A percentile compares a stretch with the other conserved stretches of the same genome.
These are phyloP conservation scores for Cymbopogon flexuosus DNA, from an alignment of 202 grass and related monocot genomes.

Conservation along the genomic window DNA sequence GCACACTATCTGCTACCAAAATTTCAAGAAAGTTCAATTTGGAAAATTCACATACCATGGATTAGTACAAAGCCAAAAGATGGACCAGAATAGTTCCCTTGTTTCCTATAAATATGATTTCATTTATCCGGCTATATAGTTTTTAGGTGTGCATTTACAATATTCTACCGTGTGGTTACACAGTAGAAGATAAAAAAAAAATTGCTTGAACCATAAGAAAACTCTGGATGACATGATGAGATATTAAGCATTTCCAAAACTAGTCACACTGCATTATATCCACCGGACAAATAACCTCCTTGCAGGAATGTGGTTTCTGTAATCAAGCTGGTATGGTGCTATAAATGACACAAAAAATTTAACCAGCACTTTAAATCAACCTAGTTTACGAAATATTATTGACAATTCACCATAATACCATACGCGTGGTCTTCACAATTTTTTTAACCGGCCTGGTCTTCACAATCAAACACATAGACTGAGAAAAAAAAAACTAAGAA, in stretches of 20 bases:
- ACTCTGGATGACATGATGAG: background rate
- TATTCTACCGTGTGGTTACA: background rate
- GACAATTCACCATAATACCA: background rate
- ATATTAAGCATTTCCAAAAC: background rate
- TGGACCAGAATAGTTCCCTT: background rate
- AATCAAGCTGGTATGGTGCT: background rate
- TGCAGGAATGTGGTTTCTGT: background rate
- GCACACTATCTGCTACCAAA: background rate
- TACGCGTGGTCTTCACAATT: background rate
- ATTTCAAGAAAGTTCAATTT: background rate
- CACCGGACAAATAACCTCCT: background rate
- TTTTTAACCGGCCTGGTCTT: background rate
- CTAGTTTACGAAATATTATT: background rate
- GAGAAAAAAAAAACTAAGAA: background rate
- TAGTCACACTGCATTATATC: background rate
- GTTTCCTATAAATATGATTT: background rate
- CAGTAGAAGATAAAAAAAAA: background rate
- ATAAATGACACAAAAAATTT: background rate
- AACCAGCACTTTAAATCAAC: background rate
- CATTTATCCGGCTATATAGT: background rate
- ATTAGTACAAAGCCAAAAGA: background rate
- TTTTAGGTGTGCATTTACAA: background rate
- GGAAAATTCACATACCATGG: background rate
- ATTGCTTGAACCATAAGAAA: background rate
- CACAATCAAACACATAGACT: background rate